Percentiles rank a stretch among this genome's conserved stretches.
Conservation (phyloP, 805 yeast species). For the Yamadazyma ubonensis region DNA sequence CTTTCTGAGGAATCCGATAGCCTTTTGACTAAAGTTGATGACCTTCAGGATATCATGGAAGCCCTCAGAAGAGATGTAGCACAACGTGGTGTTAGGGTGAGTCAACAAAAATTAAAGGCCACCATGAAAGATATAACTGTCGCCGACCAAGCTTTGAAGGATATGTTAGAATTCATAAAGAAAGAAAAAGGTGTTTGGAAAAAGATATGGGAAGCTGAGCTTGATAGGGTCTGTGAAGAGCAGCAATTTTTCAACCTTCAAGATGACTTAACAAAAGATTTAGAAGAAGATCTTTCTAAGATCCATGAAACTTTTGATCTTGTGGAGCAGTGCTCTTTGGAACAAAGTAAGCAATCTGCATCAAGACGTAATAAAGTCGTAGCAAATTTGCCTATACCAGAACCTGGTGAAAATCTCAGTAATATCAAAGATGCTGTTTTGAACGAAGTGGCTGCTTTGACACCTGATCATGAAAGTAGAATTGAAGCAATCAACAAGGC, state of each 20-base stretch:
- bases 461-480: constrained; percentile 82
- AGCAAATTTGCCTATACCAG: constrained; percentile 46
- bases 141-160: constrained; percentile 53
- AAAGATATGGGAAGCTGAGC: constrained; percentile 85
- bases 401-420: constrained; percentile 60
- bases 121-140: constrained; percentile 62
- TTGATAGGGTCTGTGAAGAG: constrained; percentile 88
- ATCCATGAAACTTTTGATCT: constrained; percentile 80
- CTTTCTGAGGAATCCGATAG: constrained; percentile 75
- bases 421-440: constrained; percentile 74
- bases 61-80: constrained; percentile 89
- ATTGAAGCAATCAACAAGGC: constrained; percentile 88
- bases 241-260: constrained; percentile 90
- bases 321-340: constrained; percentile 77
- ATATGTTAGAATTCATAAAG: constrained; percentile 59
- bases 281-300: constrained; percentile 75
- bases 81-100: constrained; percentile 80
- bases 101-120: constrained; percentile 65
- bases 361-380: constrained; percentile 36
- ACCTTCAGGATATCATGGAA: constrained; percentile 87
- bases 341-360: constrained; percentile 65
- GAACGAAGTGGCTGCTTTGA: constrained; percentile 71
- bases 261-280: constrained; percentile 77
- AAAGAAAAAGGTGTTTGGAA: constrained; percentile 85
- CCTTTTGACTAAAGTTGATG: constrained; percentile 79